Evolutionary conservation across 805 yeast genomes (phyloP).

Genomic region (Myxozyma kluyveri): DNA sequence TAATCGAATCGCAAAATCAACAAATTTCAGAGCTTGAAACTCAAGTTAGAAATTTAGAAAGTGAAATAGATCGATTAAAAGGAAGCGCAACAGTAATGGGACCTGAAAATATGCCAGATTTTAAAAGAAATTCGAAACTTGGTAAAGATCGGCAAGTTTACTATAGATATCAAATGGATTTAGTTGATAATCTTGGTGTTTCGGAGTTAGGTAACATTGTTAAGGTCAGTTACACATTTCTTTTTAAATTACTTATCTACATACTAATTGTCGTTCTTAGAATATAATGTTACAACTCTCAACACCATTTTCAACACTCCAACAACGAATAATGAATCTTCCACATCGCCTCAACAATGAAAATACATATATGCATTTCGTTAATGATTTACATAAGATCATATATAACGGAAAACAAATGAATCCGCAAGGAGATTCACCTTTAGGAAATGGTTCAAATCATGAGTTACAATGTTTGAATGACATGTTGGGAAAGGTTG

Average conservation of each 20-base stretch:
- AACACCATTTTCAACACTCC: conserved; percentile 48
- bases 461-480: conserved; percentile 23
- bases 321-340: conserved; percentile 18
- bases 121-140: background rate
- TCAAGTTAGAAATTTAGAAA: conserved; percentile 10
- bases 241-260: background rate
- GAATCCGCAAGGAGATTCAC: conserved; percentile 7
- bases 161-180: conserved; percentile 25
- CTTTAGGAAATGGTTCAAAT: conserved; percentile 10
- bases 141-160: conserved; percentile 11
- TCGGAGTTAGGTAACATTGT: conserved; percentile 28
- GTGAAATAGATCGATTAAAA: conserved; percentile 6
- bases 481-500: conserved; percentile 25
- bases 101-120: conserved; percentile 25
- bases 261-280: conserved; percentile 2
- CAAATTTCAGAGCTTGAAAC: conserved; percentile 18
- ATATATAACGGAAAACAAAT: conserved; percentile 23
- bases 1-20: background rate
- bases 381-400: conserved; percentile 25
- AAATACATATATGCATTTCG: conserved; percentile 29
- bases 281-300: conserved; percentile 41
- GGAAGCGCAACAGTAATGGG: conserved; percentile 22
- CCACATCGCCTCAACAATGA: conserved; percentile 16
- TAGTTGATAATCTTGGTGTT: conserved; percentile 23
- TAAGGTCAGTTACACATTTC: conserved; percentile 12